Base-by-base conservation (phyloP, 805 yeast species). In the Saturnispora hagleri region DNA sequence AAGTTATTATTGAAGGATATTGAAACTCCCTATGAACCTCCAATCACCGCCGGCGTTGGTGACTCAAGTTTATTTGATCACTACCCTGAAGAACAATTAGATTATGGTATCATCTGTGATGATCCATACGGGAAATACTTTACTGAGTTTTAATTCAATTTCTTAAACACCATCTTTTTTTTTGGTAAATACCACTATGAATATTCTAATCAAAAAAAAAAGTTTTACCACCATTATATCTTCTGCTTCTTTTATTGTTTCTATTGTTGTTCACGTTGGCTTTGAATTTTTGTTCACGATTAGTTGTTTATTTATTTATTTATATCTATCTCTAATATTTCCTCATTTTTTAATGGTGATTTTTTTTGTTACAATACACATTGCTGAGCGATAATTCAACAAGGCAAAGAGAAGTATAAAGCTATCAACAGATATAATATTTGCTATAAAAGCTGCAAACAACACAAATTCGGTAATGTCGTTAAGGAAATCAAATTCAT, bases 21-120 rank as follows among this genome's bases (percentile, higher is more conserved):
- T 40, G 84, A 79, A 58, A 79, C 84, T 20, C 84, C 84, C 1
- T 79, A 79, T 60, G 84, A 79, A 63, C 84, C 84, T 43, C 81
- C 81, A 18, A 79, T 79, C 55, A 79, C 82, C 5, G 75, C 80
- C 8, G 83, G 83, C 34, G 80, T 79, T n/a, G 84, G 84, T 46
- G 84, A 79, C 59, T 73, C 81, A 6, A 75, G 81, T 5, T 73
- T 76, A 53, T 83, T 81, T 55, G 90, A 84, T 62, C 74, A 81
- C 55, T 84, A 84, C 60, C 88, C 89, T 0, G 90, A 84, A 64
- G 95, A 89, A 59, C 82, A 82, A 51, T 73, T 82, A 53, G 93
- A 91, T 60, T 91, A 91, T 64, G 97, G 97, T 41, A 73, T 75
- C 31, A 66, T 69, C n/a, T 86, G 86, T 12, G 79, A 74, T 13